Evolutionary conservation across 2,329 filamentous ascomycete species (phyloP).

Genomic region (Neocatenulostroma microsporum): DNA sequence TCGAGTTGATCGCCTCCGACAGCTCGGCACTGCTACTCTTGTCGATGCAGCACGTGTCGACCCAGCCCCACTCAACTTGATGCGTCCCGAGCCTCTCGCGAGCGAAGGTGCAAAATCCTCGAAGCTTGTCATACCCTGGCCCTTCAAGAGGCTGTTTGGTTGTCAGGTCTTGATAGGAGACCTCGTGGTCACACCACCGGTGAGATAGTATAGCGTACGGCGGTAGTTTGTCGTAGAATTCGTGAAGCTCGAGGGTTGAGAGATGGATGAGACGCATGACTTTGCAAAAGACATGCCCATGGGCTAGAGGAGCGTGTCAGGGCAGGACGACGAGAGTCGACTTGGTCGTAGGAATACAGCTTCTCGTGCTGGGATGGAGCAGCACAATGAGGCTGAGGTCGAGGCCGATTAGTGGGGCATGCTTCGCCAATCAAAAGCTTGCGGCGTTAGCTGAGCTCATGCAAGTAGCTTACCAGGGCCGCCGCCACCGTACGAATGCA

Average conservation of each 20-base stretch:
- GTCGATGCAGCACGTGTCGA: slow-evolving; percentile 15
- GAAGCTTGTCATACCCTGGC: slow-evolving; percentile 3
- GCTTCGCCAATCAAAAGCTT: no score
- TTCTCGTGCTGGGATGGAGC: no score
- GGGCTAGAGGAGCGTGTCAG: no score
- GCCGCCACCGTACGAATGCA: no score
- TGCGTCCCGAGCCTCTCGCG: no score
- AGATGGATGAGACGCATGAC: slow-evolving; percentile 7
- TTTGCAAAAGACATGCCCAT: no score
- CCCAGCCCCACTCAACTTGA: slow-evolving; percentile 9
- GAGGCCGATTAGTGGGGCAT: no score
- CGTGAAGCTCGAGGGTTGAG: slow-evolving; percentile 2
- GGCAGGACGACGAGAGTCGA: no score
- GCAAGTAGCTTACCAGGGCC: no score
- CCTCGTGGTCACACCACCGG: slow-evolving; percentile 9
- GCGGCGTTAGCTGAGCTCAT: no score
- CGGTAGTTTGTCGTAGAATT: slow-evolving; percentile 4
- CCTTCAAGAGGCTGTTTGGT: not conserved
- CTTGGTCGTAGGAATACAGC: no score
- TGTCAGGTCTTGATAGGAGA: slow-evolving; percentile 8
- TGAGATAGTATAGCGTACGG: slow-evolving; percentile 14
- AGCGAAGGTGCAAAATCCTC: slow-evolving; percentile 2
- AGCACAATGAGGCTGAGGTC: no score
- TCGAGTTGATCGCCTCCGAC: slow-evolving; percentile 11
- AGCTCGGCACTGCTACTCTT: slow-evolving; percentile 10